A percentile compares a stretch with the other conserved stretches of the same genome.
phyloP scores from a whole-genome alignment of 1,284 basidiomycete species.

The Pseudozyma tsukubaensis region DNA sequence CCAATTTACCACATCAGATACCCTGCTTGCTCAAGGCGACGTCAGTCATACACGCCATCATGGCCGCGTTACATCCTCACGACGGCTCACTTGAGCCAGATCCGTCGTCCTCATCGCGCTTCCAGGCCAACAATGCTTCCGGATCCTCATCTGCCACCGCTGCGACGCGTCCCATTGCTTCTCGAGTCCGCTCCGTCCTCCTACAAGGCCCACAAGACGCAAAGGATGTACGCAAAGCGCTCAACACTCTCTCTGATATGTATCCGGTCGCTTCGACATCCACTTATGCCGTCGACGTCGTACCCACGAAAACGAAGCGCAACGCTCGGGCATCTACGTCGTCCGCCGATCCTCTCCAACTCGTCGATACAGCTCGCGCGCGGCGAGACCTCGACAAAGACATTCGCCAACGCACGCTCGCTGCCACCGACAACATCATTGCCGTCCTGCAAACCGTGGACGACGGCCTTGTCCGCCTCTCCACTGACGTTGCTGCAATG shows the following conservation, averaged over 20 bases:
- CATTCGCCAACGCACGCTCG: slow-evolving; percentile 81
- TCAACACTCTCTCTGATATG: slow-evolving; percentile 38
- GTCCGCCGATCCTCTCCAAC: background rate
- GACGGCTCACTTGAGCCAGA: slow-evolving; percentile 6
- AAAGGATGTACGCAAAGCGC: slow-evolving; percentile 15
- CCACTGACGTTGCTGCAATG: slow-evolving; percentile 33
- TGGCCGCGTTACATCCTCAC: slow-evolving; percentile 12
- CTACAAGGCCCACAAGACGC: slow-evolving; percentile 26
- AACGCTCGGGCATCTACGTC: background rate
- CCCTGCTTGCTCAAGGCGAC: no score
- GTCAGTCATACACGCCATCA: background rate
- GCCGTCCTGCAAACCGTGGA: slow-evolving; percentile 86
- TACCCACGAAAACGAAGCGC: background rate
- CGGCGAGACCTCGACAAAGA: slow-evolving; percentile 83
- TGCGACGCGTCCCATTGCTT: slow-evolving; percentile 22
- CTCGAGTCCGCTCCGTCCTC: slow-evolving; percentile 36
- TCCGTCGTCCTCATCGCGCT: slow-evolving; percentile 9
- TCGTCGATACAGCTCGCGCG: slow-evolving; percentile 72
- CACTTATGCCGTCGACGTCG: background rate
- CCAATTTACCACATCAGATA: background rate
- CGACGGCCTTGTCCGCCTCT: slow-evolving; percentile 71
- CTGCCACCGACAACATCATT: slow-evolving; percentile 83
- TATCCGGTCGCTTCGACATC: slow-evolving; percentile 21
- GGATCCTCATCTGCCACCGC: slow-evolving; percentile 9
- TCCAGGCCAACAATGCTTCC: slow-evolving; percentile 3